A percentile compares a stretch with the other conserved stretches of the same genome.
Evolutionary conservation across 1,284 basidiomycete species (phyloP).

Genomic region (Puccinia hordei): DNA sequence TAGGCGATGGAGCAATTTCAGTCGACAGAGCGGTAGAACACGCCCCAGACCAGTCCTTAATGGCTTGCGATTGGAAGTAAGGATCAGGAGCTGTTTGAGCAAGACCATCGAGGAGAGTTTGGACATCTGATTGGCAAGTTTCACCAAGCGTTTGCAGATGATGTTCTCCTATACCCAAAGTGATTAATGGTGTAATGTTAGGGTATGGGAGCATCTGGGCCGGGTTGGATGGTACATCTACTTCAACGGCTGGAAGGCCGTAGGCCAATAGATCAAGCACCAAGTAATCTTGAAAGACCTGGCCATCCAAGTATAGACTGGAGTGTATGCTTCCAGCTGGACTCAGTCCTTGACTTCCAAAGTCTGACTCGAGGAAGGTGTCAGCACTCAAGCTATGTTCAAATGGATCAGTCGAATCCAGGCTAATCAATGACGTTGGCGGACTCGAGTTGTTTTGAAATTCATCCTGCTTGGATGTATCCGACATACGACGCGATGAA

Average conservation of each 20-base stretch:
- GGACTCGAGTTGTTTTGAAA: neutral
- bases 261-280: conserved; percentile 11
- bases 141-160: neutral
- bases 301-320: neutral
- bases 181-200: conserved; percentile 19
- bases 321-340: neutral
- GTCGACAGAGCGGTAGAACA: conserved; percentile 24
- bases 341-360: neutral
- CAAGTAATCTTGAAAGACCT: conserved; percentile 17
- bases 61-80: conserved; percentile 25
- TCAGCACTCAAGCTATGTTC: conserved; percentile 8
- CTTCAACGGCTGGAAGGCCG: neutral
- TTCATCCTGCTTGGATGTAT: neutral
- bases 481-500: neutral
- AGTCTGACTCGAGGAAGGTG: neutral
- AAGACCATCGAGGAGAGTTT: neutral
- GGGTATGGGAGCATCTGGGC: conserved; percentile 24
- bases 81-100: neutral
- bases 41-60: conserved; percentile 37
- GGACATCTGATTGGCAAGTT: neutral
- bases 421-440: neutral
- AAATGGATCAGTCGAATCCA: conserved; percentile 4
- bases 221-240: neutral
- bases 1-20: neutral
- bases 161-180: conserved; percentile 17